Percentiles rank a stretch among this genome's conserved stretches.
These are phyloP conservation scores for Pneumocystis wakefieldiae DNA, from an alignment of 1,139 yeast species.

Conservation along the genomic window DNA sequence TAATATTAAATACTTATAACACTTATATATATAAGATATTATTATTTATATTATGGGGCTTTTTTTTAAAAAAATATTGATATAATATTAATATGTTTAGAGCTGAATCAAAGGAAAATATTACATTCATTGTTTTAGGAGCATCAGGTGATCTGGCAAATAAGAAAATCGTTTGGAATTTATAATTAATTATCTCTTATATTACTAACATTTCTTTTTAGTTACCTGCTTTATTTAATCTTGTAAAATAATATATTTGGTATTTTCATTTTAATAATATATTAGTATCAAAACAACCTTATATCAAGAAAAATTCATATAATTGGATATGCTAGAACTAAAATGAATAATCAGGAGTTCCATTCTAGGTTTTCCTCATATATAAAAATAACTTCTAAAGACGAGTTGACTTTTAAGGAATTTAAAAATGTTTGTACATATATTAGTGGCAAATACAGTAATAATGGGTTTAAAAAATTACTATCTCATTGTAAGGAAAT, in stretches of 20 bases:
- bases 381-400: slow-evolving; percentile 35
- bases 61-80: background rate
- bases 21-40: background rate
- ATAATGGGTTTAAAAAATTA: slow-evolving; percentile 53
- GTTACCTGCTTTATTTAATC: slow-evolving; percentile 31
- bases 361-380: slow-evolving; percentile 48
- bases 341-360: slow-evolving; percentile 51
- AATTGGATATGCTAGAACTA: slow-evolving; percentile 83
- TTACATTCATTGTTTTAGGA: slow-evolving; percentile 63
- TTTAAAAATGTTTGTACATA: slow-evolving; percentile 56
- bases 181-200: slow-evolving; percentile 34
- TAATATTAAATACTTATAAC: background rate
- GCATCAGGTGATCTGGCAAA: slow-evolving; percentile 96
- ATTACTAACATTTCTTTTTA: background rate
- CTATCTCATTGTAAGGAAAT: slow-evolving; percentile 40
- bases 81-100: background rate
- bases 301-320: slow-evolving; percentile 57
- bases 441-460: slow-evolving; percentile 65
- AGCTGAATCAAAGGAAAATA: background rate
- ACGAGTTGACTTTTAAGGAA: slow-evolving; percentile 32
- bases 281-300: slow-evolving; percentile 54
- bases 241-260: slow-evolving; percentile 15
- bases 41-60: background rate
- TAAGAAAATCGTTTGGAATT: slow-evolving; percentile 67
- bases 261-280: background rate